Conservation (phyloP, 495 filamentous ascomycete species). For the Lophium mytilinum region DNA sequence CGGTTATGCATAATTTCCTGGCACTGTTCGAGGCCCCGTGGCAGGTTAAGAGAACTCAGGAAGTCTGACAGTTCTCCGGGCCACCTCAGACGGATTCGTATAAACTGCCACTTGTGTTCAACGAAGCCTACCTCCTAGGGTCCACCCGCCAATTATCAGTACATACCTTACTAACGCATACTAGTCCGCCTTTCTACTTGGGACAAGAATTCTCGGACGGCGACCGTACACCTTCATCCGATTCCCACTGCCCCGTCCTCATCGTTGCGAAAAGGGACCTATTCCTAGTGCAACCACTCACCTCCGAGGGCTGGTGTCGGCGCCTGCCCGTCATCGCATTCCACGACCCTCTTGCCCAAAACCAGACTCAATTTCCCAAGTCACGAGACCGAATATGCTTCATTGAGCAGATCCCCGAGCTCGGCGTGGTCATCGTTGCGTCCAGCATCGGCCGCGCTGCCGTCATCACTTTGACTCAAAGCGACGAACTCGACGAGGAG, state of each 20-base stretch:
- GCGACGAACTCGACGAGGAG: neutral
- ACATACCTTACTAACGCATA: too few species aligned
- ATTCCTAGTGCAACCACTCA: constrained; percentile 23
- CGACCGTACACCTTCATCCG: too few species aligned
- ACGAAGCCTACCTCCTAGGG: too few species aligned
- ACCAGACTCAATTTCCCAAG: neutral
- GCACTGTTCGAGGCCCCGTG: too few species aligned
- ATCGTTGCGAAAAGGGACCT: constrained; percentile 17
- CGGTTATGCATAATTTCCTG: too few species aligned
- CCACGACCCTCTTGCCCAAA: constrained; percentile 6
- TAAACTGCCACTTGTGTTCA: too few species aligned
- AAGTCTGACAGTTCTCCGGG: too few species aligned
- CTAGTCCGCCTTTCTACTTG: too few species aligned
- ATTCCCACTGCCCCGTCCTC: constrained; percentile 21
- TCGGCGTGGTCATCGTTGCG: constrained; percentile 65
- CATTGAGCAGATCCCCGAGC: constrained; percentile 64
- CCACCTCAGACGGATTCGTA: too few species aligned
- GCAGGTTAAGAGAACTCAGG: too few species aligned
- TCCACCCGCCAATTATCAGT: too few species aligned
- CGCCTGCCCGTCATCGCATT: neutral
- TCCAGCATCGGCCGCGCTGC: constrained; percentile 68
- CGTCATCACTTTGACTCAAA: constrained; percentile 58
- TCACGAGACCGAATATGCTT: constrained; percentile 65
- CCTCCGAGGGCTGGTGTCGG: neutral
- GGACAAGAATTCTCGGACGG: too few species aligned